Base-by-base conservation (phyloP, 2,329 filamentous ascomycete species). In the Zymoseptoria pseudotritici region DNA sequence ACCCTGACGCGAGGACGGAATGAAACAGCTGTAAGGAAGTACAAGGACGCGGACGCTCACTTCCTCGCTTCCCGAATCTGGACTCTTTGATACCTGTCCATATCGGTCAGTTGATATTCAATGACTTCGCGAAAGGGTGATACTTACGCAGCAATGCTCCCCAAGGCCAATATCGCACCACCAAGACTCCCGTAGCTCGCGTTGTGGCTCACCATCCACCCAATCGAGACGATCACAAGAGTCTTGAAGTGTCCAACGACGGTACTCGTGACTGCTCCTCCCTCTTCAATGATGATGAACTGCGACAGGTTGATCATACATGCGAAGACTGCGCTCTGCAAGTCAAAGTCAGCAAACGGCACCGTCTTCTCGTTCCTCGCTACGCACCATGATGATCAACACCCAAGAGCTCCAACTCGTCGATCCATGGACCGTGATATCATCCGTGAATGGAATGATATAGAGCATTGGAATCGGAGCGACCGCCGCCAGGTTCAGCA, bases 401-500 rank as follows among this genome's bases (percentile, higher is more conserved):
- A 58, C 46, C 67, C 69, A 72, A 5, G 61, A 64, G 1, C 42
- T 53, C 3, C 54, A 76, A 2, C 78, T 76, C 1, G 86, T 79
- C 29, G 79, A 76, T 11, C 70, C 73, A 80, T 82, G 84, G 10
- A 77, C 76, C 2, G 86, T 85, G 67, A 87, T 83, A 17, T 78
- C 82, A 66, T 89, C 86, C 20, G 84, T 76, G 67, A 87, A 86
- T 0, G 85, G 86, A 61, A 88, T 86, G 42, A 82, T 80, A 66
- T 87, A 87, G 26, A 88, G 78, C 56, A 89, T 78, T 64, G 88
- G 72, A 61, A 86, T 78, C 1, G 82, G 81, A 21, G 84, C 83
- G 2, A 87, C 75, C 1, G 86, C 85, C 1, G 86, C 83, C 72
- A 88, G 86, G 72, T 87, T 88, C 74, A 84, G 83, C 10, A 89